A percentile compares a stretch with the other conserved stretches of the same genome.
Conservation (phyloP, 2,329 filamentous ascomycete genomes). For the Macrophomina pseudophaseolina region DNA sequence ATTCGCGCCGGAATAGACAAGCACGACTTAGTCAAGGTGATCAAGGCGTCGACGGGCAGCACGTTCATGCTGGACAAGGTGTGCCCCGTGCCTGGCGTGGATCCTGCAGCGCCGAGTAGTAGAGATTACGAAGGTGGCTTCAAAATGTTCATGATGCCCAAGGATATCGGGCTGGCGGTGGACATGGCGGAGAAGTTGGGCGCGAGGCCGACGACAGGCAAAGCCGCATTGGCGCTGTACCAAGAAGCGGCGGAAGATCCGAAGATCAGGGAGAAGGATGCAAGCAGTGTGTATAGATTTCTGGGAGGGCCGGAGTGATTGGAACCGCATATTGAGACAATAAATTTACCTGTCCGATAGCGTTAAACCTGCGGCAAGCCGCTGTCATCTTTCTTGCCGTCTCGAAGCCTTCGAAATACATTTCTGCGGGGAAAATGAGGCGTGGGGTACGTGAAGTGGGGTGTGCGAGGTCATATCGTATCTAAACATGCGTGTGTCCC, state of each 20-base stretch:
- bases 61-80: constrained; percentile 44
- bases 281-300: constrained; percentile 2
- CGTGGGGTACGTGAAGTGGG: constrained; percentile 9
- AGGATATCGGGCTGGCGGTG: constrained; percentile 40
- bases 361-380: neutral
- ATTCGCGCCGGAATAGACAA: constrained; percentile 40
- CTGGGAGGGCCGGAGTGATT: constrained; percentile 3
- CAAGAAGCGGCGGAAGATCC: constrained; percentile 34
- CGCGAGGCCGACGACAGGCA: constrained; percentile 36
- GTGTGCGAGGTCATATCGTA: neutral
- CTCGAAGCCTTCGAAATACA: neutral
- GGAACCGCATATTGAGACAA: neutral
- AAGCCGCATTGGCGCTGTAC: constrained; percentile 38
- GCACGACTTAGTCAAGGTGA: constrained; percentile 35
- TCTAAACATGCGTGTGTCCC: no score
- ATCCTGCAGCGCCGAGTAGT: constrained; percentile 44
- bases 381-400: no score
- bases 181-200: constrained; percentile 37
- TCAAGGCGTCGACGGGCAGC: constrained; percentile 39
- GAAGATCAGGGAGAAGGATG: constrained; percentile 29
- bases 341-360: neutral
- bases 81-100: constrained; percentile 42
- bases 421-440: neutral
- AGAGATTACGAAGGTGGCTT: constrained; percentile 41
- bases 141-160: constrained; percentile 44